Evolutionary conservation across 1,139 yeast species (phyloP).

Genomic region (Geotrichum armillariae): DNA sequence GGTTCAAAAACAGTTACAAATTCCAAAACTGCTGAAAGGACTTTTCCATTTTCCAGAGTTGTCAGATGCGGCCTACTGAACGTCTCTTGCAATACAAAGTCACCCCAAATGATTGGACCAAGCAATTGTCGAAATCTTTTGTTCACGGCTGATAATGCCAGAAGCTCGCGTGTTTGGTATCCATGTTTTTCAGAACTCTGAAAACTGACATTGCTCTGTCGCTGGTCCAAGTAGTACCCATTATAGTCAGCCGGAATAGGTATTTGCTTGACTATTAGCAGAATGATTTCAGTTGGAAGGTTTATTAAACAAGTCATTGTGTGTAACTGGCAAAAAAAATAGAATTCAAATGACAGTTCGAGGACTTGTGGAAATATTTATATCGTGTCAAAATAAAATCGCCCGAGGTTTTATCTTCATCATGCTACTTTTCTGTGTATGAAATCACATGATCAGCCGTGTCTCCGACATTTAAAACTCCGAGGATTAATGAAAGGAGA

Average conservation of each 20-base stretch:
- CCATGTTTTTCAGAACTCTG: background rate
- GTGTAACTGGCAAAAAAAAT: too few relatives aligned
- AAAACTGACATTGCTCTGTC: background rate
- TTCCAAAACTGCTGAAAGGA: background rate
- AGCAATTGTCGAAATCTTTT: background rate
- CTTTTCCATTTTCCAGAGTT: background rate
- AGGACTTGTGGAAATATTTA: too few relatives aligned
- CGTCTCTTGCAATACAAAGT: slow-evolving; percentile 6
- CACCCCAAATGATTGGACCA: slow-evolving; percentile 3
- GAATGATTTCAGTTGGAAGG: slow-evolving; percentile 2
- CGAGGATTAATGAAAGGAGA: too few relatives aligned
- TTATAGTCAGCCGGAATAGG: slow-evolving; percentile 4
- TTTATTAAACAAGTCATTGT: too few relatives aligned
- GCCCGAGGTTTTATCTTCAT: too few relatives aligned
- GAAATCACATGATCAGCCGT: too few relatives aligned
- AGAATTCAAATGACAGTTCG: too few relatives aligned
- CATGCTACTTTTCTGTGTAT: too few relatives aligned
- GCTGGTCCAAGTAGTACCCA: background rate
- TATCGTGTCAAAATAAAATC: too few relatives aligned
- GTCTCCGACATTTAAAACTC: too few relatives aligned
- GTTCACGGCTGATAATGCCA: background rate
- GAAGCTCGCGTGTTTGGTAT: background rate
- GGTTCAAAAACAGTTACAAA: slow-evolving; percentile 10
- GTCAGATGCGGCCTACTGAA: too few relatives aligned
- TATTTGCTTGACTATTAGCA: background rate